Evolutionary conservation across 1,139 yeast genomes (phyloP), one percentile per base, ranked within the genome.

Genomic region (Suzukiozyma palmioleophila): DNA sequence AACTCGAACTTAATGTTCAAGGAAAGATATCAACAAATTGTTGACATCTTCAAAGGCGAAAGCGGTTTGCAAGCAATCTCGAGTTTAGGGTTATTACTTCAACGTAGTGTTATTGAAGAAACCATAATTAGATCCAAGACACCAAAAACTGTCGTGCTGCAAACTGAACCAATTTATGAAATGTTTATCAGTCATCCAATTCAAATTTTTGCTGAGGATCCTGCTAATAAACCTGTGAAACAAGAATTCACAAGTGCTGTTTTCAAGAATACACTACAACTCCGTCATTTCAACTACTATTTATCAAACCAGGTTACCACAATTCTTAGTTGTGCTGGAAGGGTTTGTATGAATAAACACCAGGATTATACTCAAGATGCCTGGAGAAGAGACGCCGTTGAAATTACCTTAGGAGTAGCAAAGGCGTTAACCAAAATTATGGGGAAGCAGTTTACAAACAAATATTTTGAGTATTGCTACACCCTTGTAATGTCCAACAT

Each of bases 201-300:
- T 7, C 66, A 64, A 37, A 52, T 70, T 6, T 60, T 58, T 41
- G 52, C 66, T 2, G 66, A 64, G 3, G 61, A 64, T 15, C 71
- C 73, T 0, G 26, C 54, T 33, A 48, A 61, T 32, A 51, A 58
- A 37, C 62, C 57, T n/a, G 50, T 56, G 18, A 61, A 61, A 39
- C 60, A 55, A 39, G 72, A 69, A 27, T 68, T 66, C 9, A 69
- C 75, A 3, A 69, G 73, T 34, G 75, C 83, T 1, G 74, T 75
- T 44, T 79, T 67, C 59, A 84, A 83, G 49, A 84, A 84, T 49
- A 61, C 83, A 0, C 58, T 77, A 2, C 80, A 81, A 46, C 54
- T 81, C 15, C 69, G 88, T 40, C 67, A 68, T 42, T 63, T 80
- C 32, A 59, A 69, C 35, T 69, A 73, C 41, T 69, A 75, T 35